These are phyloP conservation scores for Apophysomyces ossiformis DNA, from an alignment of 371 early-diverging fungal species.

Conservation along the genomic window DNA sequence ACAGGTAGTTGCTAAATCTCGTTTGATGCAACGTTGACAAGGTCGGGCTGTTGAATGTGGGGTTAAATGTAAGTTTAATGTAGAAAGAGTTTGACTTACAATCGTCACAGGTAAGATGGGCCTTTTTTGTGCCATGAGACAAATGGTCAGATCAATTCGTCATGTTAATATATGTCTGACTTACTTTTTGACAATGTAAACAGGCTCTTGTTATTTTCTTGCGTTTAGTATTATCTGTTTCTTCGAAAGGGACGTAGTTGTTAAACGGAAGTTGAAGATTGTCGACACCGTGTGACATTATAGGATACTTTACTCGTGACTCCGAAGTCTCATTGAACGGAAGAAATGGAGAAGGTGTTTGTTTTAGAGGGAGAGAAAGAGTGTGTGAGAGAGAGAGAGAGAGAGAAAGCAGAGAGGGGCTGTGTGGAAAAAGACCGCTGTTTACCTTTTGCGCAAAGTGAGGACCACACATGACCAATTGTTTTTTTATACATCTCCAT, in stretches of 20 bases:
- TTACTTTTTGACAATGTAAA: slow-evolving; percentile 61
- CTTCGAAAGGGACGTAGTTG: slow-evolving; percentile 27
- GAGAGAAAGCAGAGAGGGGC: neutral
- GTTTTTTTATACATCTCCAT: neutral
- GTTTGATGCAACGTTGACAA: slow-evolving; percentile 84
- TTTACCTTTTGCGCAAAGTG: slow-evolving; percentile 1
- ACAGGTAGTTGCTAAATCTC: slow-evolving; percentile 75
- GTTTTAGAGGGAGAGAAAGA: slow-evolving; percentile 1
- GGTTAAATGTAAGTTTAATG: neutral
- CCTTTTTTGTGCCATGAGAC: slow-evolving; percentile 23
- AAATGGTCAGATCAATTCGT: neutral
- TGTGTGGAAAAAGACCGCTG: slow-evolving; percentile 4
- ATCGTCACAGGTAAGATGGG: slow-evolving; percentile 70
- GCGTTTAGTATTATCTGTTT: slow-evolving; percentile 30
- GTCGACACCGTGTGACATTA: slow-evolving; percentile 11
- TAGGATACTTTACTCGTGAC: slow-evolving; percentile 12
- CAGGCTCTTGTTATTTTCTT: slow-evolving; percentile 40
- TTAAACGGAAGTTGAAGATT: slow-evolving; percentile 15
- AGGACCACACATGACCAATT: slow-evolving; percentile 10
- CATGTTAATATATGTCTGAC: neutral
- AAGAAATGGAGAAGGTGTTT: neutral
- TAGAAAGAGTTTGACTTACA: slow-evolving; percentile 38
- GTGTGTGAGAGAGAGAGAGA: slow-evolving; percentile 12
- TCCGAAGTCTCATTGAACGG: slow-evolving; percentile 7
- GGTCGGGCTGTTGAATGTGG: slow-evolving; percentile 68